phyloP scores from a whole-genome alignment of 176 grass and related monocot species.

The Phoenix roebelenii region DNA sequence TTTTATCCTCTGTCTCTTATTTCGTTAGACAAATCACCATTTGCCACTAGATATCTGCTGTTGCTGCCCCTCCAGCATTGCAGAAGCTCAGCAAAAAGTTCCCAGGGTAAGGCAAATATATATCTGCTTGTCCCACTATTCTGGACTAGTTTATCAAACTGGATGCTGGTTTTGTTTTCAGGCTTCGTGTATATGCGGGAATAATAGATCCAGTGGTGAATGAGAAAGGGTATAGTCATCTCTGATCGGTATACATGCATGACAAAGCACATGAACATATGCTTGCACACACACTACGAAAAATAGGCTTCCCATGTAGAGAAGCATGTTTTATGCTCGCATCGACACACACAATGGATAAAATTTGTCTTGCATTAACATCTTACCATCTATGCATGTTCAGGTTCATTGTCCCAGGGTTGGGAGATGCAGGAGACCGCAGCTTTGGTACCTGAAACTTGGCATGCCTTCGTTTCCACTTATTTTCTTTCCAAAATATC shows the following conservation, averaged over 20 bases:
- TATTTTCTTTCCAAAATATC: not conserved
- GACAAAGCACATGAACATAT: not conserved
- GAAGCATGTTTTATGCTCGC: too few species aligned
- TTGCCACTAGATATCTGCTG: slow-evolving; percentile 63
- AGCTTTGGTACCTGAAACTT: slow-evolving; percentile 58
- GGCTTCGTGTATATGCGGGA: slow-evolving; percentile 88
- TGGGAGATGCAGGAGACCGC: slow-evolving; percentile 96
- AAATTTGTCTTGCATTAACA: too few species aligned
- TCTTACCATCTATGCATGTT: slow-evolving; percentile 4
- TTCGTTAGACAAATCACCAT: slow-evolving; percentile 5
- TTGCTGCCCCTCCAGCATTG: slow-evolving; percentile 84
- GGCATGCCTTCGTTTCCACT: not conserved
- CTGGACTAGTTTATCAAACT: too few species aligned
- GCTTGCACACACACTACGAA: too few species aligned
- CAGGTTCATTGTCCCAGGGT: slow-evolving; percentile 91
- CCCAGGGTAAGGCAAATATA: slow-evolving; percentile 48
- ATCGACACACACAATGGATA: too few species aligned
- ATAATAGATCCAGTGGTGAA: slow-evolving; percentile 86
- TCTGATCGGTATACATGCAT: slow-evolving; percentile 4
- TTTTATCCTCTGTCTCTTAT: not conserved
- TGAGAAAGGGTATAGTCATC: slow-evolving; percentile 72
- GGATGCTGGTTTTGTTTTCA: slow-evolving; percentile 20
- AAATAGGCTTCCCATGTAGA: too few species aligned
- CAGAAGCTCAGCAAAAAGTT: slow-evolving; percentile 81
- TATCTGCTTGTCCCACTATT: too few species aligned